These are phyloP conservation scores for Ascochyta viciae-villosae DNA, from an alignment of 2,329 filamentous ascomycete genomes.

Conservation along the genomic window DNA sequence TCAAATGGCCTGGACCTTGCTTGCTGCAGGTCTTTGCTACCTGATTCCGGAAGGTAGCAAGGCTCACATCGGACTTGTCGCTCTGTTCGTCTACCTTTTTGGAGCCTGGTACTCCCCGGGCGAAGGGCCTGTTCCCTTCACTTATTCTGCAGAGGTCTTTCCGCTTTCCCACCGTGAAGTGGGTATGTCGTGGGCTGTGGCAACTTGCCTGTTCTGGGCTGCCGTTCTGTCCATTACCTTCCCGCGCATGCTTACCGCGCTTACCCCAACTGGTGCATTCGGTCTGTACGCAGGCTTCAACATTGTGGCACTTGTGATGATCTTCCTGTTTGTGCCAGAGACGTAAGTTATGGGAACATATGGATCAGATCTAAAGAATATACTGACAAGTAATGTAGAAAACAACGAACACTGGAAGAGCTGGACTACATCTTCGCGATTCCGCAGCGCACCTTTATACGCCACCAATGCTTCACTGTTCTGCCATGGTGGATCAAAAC, in stretches of 20 bases:
- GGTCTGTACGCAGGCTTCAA: slow-evolving; percentile 49
- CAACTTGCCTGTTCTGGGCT: slow-evolving; percentile 52
- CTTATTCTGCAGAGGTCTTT: slow-evolving; percentile 72
- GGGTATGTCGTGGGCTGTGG: slow-evolving; percentile 52
- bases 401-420: slow-evolving; percentile 42
- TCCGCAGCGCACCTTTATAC: slow-evolving; percentile 46
- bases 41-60: slow-evolving; percentile 51
- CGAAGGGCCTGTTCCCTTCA: slow-evolving; percentile 65
- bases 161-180: slow-evolving; percentile 68
- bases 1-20: slow-evolving; percentile 57
- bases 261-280: slow-evolving; percentile 50
- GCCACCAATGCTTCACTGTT: slow-evolving; percentile 48
- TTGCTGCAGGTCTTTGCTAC: slow-evolving; percentile 60
- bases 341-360: slow-evolving; percentile 14
- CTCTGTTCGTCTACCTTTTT: slow-evolving; percentile 65
- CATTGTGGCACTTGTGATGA: slow-evolving; percentile 34
- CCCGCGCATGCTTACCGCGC: slow-evolving; percentile 44
- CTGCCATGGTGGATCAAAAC: slow-evolving; percentile 56
- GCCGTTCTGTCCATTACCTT: slow-evolving; percentile 50
- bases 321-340: slow-evolving; percentile 42
- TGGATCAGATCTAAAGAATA: neutral
- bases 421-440: slow-evolving; percentile 50
- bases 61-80: slow-evolving; percentile 57
- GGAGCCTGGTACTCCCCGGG: slow-evolving; percentile 53
- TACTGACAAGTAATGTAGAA: slow-evolving; percentile 5